Percentiles rank a stretch among this genome's conserved stretches.
Conservation (phyloP, 768 basidiomycete species). For the Panaeolus papilionaceus region DNA sequence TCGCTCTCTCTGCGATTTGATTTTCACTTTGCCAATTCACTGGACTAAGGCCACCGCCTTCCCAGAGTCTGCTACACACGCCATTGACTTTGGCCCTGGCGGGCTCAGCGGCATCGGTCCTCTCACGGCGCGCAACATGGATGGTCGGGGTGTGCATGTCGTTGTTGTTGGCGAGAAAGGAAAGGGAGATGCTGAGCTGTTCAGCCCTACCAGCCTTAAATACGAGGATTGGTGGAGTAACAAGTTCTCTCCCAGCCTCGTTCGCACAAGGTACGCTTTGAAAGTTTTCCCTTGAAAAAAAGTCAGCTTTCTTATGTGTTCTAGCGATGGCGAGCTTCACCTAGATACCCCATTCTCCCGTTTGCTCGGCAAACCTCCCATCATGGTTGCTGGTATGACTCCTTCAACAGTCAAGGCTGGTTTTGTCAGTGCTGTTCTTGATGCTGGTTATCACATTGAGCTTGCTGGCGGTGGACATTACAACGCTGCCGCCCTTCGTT, state of each 20-base stretch:
- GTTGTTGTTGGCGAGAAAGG: conserved; percentile 91
- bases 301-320: neutral
- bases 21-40: conserved; percentile 91
- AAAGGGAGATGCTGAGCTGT: conserved; percentile 89
- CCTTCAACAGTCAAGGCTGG: conserved; percentile 96
- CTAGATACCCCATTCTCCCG: conserved; percentile 98
- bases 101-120: conserved; percentile 93
- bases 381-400: conserved; percentile 99
- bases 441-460: conserved; percentile 96
- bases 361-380: conserved; percentile 93
- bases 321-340: conserved; percentile 90
- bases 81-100: conserved; percentile 96
- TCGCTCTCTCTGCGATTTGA: conserved; percentile 89
- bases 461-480: conserved; percentile 99
- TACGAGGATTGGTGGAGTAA: conserved; percentile 92
- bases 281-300: neutral
- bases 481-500: conserved; percentile 85
- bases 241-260: conserved; percentile 83
- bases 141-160: conserved; percentile 92
- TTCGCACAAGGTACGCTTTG: conserved; percentile 83
- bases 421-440: conserved; percentile 91
- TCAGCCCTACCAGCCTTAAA: conserved; percentile 65
- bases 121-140: conserved; percentile 87
- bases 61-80: conserved; percentile 90
- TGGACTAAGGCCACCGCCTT: conserved; percentile 92